phyloP scores from a whole-genome alignment of 2,329 filamentous ascomycete genomes.

The Aspergillus tubingensis region DNA sequence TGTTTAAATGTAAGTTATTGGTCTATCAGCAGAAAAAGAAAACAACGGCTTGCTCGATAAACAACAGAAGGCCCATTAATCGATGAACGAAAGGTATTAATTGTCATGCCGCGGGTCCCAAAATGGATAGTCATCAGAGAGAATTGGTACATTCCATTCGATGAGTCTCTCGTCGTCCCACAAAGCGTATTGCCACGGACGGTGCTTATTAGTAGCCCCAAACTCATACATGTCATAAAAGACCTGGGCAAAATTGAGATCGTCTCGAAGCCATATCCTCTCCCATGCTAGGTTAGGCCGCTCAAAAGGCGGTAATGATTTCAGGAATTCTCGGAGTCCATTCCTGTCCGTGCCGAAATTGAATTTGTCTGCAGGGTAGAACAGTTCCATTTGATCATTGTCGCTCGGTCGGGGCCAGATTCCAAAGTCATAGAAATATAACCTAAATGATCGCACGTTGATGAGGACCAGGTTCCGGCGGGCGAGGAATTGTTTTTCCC shows the following conservation, averaged over 20 bases:
- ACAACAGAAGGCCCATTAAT: too few species aligned
- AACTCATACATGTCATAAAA: neutral
- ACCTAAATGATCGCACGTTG: neutral
- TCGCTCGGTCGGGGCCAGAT: neutral
- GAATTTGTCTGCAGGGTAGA: conserved; percentile 20
- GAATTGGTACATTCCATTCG: conserved; percentile 9
- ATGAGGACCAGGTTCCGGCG: conserved; percentile 18
- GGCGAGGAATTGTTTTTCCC: neutral
- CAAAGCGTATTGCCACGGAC: conserved; percentile 18
- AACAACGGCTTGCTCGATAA: neutral
- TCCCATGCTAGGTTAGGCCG: conserved; percentile 18
- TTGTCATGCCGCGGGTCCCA: neutral
- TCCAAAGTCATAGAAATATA: neutral
- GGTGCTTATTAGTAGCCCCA: neutral
- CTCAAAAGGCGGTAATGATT: conserved; percentile 6
- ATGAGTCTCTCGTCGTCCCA: conserved; percentile 18
- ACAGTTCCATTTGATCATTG: conserved; percentile 1
- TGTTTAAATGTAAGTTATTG: too few species aligned
- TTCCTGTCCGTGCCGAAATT: conserved; percentile 9
- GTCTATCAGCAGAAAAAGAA: too few species aligned
- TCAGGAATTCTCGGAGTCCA: conserved; percentile 1
- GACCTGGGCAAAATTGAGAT: neutral
- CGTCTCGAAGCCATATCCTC: neutral
- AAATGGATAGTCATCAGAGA: neutral
- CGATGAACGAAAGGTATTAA: neutral